Evolutionary conservation across 139 green algal species (phyloP).

Genomic region (Nannochloris sp.): DNA sequence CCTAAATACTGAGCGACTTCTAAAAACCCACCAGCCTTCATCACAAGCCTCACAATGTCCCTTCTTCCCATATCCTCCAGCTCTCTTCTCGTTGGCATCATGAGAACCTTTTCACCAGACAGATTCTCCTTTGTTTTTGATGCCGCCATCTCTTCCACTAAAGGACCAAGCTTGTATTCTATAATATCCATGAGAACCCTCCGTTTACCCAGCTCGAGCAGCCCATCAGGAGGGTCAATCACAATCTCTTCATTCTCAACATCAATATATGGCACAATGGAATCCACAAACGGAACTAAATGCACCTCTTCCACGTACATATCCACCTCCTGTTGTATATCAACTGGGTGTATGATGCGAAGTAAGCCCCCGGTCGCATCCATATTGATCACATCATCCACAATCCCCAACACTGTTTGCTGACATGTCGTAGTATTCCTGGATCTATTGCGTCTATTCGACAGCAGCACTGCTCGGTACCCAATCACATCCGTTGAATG

Average conservation of each 20-base stretch:
- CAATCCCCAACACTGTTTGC: background rate
- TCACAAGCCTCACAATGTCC: slow-evolving; percentile 18
- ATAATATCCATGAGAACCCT: slow-evolving; percentile 1
- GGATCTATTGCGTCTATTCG: background rate
- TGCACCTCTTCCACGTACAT: slow-evolving; percentile 4
- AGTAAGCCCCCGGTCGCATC: background rate
- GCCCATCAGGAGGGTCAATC: slow-evolving; percentile 14
- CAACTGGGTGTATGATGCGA: background rate
- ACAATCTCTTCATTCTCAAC: background rate
- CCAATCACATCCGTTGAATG: no score
- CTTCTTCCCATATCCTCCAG: slow-evolving; percentile 11
- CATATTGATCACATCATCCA: background rate
- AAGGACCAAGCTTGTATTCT: slow-evolving; percentile 9
- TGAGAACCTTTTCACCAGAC: background rate
- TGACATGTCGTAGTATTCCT: background rate
- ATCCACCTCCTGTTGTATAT: background rate
- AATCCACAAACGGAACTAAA: slow-evolving; percentile 9
- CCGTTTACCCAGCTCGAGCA: slow-evolving; percentile 23
- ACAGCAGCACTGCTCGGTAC: no score
- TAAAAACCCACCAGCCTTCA: slow-evolving; percentile 24
- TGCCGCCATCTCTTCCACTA: background rate
- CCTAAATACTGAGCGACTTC: slow-evolving; percentile 17
- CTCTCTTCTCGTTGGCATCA: slow-evolving; percentile 22
- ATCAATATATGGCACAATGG: slow-evolving; percentile 10
- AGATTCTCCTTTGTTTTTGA: background rate